These are phyloP conservation scores for Triadica sebifera DNA, from an alignment of 345 rosid species.

Conservation along the genomic window DNA sequence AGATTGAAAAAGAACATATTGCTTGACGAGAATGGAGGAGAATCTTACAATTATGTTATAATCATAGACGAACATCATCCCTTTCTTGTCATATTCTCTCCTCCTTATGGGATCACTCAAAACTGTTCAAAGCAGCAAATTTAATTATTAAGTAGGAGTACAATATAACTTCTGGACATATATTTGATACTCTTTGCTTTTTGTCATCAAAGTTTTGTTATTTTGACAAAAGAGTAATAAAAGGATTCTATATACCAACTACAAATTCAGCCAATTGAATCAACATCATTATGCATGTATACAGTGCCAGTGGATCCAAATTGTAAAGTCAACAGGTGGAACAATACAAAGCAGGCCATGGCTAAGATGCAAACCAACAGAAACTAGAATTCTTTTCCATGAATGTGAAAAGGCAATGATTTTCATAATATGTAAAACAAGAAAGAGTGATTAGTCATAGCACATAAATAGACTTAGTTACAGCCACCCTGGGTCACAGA, in stretches of 20 bases:
- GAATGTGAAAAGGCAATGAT: neutral
- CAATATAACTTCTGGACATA: neutral
- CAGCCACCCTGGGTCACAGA: neutral
- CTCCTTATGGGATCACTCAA: conserved; percentile 68
- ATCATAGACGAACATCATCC: conserved; percentile 59
- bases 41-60: conserved; percentile 49
- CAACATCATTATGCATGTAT: too few species aligned
- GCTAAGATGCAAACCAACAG: neutral
- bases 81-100: conserved; percentile 67
- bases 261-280: neutral
- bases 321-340: too few species aligned
- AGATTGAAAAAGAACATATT: neutral
- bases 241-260: too few species aligned
- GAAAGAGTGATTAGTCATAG: neutral
- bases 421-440: neutral
- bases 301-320: too few species aligned
- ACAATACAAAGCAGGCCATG: neutral
- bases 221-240: too few species aligned
- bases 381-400: neutral
- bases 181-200: neutral
- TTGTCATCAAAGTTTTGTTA: neutral
- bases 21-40: neutral
- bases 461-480: neutral
- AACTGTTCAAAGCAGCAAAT: conserved; percentile 44
- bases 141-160: neutral